Percentiles rank a stretch among this genome's conserved stretches.
Evolutionary conservation across 2,329 filamentous ascomycete genomes (phyloP).

Genomic region (Lachnellula willkommii): DNA sequence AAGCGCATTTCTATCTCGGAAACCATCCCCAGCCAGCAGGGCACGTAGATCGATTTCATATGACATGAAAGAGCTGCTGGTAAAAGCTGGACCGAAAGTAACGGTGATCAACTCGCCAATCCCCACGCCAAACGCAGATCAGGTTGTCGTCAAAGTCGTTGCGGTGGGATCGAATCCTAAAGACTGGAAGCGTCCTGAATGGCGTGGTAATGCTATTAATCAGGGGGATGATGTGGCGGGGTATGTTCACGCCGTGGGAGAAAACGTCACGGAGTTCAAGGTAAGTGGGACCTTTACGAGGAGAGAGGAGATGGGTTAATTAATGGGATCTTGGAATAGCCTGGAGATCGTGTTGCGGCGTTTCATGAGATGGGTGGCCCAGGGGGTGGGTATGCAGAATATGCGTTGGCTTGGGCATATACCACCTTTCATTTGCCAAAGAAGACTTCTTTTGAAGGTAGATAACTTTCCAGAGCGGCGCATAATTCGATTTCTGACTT

Average conservation of each 20-base stretch:
- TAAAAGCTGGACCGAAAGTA: slow-evolving; percentile 12
- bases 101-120: slow-evolving; percentile 13
- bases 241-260: slow-evolving; percentile 42
- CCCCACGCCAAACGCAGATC: slow-evolving; percentile 15
- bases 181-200: slow-evolving; percentile 16
- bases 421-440: slow-evolving; percentile 42
- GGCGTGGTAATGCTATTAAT: slow-evolving; percentile 24
- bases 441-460: slow-evolving; percentile 30
- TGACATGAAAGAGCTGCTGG: slow-evolving; percentile 14
- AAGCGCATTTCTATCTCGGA: too few relatives aligned
- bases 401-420: slow-evolving; percentile 48
- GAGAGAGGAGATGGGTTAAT: too few relatives aligned
- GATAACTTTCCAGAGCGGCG: too few relatives aligned
- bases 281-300: slow-evolving; percentile 13
- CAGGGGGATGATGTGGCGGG: slow-evolving; percentile 39
- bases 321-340: not conserved
- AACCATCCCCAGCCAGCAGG: too few relatives aligned
- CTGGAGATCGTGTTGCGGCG: slow-evolving; percentile 40
- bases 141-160: slow-evolving; percentile 23
- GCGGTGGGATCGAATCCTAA: slow-evolving; percentile 18
- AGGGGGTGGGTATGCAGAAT: slow-evolving; percentile 52
- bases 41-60: not conserved
- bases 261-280: slow-evolving; percentile 39
- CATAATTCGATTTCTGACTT: too few relatives aligned
- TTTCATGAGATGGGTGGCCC: slow-evolving; percentile 45